phyloP scores from a whole-genome alignment of 768 basidiomycete genomes.

The Paxillus ammoniavirescens region DNA sequence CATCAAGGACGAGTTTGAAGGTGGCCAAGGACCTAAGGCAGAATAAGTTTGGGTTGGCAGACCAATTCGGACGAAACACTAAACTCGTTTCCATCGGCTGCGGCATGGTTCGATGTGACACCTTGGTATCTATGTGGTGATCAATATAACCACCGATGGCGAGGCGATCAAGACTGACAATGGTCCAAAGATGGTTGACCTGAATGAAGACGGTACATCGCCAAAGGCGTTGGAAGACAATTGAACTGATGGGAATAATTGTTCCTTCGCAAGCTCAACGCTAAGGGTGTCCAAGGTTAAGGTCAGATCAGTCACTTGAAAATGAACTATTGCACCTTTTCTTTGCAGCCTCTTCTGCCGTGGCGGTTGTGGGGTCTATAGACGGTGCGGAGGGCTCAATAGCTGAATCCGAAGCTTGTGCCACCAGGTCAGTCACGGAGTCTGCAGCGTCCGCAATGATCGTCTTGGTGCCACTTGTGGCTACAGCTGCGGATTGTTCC shows the following conservation, averaged over 20 bases:
- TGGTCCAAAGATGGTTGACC: constrained; percentile 66
- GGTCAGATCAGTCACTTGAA: neutral
- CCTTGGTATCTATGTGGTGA: constrained; percentile 25
- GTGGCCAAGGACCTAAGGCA: constrained; percentile 24
- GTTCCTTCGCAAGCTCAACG: constrained; percentile 43
- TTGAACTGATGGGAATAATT: constrained; percentile 43
- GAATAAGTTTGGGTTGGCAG: constrained; percentile 4
- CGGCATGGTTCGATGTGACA: neutral
- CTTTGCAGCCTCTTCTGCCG: constrained; percentile 22
- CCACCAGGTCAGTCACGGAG: neutral
- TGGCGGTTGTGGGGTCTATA: constrained; percentile 1
- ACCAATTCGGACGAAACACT: constrained; percentile 3
- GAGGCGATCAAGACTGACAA: constrained; percentile 41
- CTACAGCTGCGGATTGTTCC: constrained; percentile 2
- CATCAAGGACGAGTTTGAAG: constrained; percentile 51
- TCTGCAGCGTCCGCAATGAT: neutral
- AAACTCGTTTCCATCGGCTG: constrained; percentile 16
- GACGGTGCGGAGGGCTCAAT: constrained; percentile 7
- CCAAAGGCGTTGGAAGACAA: constrained; percentile 19
- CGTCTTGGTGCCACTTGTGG: constrained; percentile 1
- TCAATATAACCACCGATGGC: neutral
- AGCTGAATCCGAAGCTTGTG: constrained; percentile 13
- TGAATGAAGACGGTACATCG: constrained; percentile 37
- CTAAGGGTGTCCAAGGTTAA: constrained; percentile 25
- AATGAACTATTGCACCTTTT: constrained; percentile 18